Conservation (phyloP, 768 basidiomycete genomes). For the Candolleomyces eurysporus region DNA sequence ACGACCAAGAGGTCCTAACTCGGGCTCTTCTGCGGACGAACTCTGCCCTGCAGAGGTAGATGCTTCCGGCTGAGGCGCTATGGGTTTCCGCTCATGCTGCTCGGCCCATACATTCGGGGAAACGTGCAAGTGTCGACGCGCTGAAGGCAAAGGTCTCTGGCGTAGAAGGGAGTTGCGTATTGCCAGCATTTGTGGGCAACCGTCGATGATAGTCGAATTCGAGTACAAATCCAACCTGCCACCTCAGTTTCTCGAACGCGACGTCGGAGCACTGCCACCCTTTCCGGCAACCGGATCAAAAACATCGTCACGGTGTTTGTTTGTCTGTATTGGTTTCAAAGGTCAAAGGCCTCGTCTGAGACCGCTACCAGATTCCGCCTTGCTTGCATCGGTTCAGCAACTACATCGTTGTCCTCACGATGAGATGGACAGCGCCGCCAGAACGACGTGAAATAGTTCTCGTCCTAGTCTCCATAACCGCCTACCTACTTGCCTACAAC, state of each 20-base stretch:
- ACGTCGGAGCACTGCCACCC: too few relatives aligned
- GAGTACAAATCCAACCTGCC: too few relatives aligned
- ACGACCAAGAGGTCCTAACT: conserved; percentile 44
- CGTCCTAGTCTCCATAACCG: conserved; percentile 58
- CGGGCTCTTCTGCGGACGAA: conserved; percentile 13
- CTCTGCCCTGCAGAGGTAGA: neutral
- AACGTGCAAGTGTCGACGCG: neutral
- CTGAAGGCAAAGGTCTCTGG: neutral
- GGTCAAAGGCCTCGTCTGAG: neutral
- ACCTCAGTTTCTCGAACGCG: too few relatives aligned
- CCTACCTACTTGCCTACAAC: conserved; percentile 74
- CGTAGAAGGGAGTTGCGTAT: neutral
- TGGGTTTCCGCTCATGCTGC: neutral
- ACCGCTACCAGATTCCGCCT: neutral
- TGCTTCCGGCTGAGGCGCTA: neutral
- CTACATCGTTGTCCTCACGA: conserved; percentile 20
- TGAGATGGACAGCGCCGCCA: conserved; percentile 66
- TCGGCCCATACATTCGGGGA: neutral
- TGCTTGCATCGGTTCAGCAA: neutral
- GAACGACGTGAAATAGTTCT: conserved; percentile 73
- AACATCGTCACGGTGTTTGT: neutral
- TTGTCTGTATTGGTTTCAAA: neutral
- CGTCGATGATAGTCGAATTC: too few relatives aligned
- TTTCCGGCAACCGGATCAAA: neutral
- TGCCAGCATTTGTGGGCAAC: neutral